Base-by-base conservation (phyloP, 2,329 filamentous ascomycete genomes). In the Alternaria sp. region DNA sequence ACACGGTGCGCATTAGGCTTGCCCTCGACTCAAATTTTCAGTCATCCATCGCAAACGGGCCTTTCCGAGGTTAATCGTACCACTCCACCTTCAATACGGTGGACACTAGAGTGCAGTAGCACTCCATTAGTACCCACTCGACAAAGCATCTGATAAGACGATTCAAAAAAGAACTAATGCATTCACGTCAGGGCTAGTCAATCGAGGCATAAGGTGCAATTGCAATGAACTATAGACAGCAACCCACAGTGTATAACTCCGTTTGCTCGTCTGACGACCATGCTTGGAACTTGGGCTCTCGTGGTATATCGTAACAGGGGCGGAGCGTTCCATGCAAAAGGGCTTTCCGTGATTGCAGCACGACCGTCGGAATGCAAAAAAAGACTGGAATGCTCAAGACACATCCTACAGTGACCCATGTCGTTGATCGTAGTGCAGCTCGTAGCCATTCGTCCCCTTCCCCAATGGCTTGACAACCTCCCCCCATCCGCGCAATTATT, bases 351-450 rank as follows among this genome's bases (percentile, higher is more conserved):
- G 52, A 51, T 51, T 64, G 64, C 63, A 68, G 69, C 67, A 68
- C 67, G 65, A 63, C 65, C 63, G 57, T 69, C 65, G 61, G 61
- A 67, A 74, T 75, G 72, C 74, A 75, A 73, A 72, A 64, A 77
- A 77, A 74, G 67, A 74, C 71, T 74, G 73, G 68, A 75, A 76
- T 70, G 67, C 46, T 69, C 66, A 65, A 62, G 66, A 69, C 61
- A 67, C 67, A 69, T 70, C 67, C 32, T 36, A 36, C 32, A 36
- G 32, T 36, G 75, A 74, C 74, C 73, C 43, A 51, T 66, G 60
- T 73, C 71, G 42, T 70, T 64, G 32, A 65, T 60, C 58, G 61
- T 66, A 66, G 65, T 62, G 65, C 72, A 69, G 62, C 58, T 73
- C 69, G 61, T 63, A 67, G 57, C 65, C 67, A 67, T 63, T 56